phyloP scores from a whole-genome alignment of 2,329 filamentous ascomycete genomes.

The Aspergillus sp. region DNA sequence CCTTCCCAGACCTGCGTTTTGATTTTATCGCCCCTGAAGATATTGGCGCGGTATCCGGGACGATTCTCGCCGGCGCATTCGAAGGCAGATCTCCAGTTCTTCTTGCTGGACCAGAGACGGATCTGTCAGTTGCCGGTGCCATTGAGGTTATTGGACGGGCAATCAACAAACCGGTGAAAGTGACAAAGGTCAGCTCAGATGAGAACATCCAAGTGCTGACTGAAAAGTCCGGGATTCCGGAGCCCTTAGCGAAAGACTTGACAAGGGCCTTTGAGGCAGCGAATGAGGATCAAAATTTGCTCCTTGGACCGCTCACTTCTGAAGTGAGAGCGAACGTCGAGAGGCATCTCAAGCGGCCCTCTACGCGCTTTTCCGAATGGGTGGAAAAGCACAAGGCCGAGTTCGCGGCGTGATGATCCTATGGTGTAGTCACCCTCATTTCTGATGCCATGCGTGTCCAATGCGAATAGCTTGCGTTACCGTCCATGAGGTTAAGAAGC shows the following conservation, averaged over 20 bases:
- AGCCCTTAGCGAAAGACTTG: slow-evolving; percentile 13
- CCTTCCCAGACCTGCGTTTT: slow-evolving; percentile 27
- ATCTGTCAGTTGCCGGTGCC: slow-evolving; percentile 6
- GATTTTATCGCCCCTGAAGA: slow-evolving; percentile 47
- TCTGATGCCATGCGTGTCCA: background rate
- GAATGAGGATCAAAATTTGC: background rate
- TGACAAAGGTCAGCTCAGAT: slow-evolving; percentile 5
- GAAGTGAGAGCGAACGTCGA: slow-evolving; percentile 31
- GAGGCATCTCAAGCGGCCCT: slow-evolving; percentile 30
- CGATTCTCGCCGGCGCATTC: slow-evolving; percentile 31
- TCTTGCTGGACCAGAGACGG: slow-evolving; percentile 13
- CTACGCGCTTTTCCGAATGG: slow-evolving; percentile 35
- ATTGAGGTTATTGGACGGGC: slow-evolving; percentile 10
- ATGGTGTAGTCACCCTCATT: background rate
- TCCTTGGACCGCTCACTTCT: background rate
- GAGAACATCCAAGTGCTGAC: slow-evolving; percentile 16
- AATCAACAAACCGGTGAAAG: slow-evolving; percentile 5
- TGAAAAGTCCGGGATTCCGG: slow-evolving; percentile 13
- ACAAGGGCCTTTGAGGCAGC: background rate
- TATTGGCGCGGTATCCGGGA: slow-evolving; percentile 47
- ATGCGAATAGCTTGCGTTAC: background rate
- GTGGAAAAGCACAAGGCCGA: slow-evolving; percentile 29
- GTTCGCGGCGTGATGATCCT: slow-evolving; percentile 14
- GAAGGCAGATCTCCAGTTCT: slow-evolving; percentile 25
- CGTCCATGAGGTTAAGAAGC: background rate